phyloP scores from a whole-genome alignment of 2,329 filamentous ascomycete species.

The Ustilaginoidea virens region DNA sequence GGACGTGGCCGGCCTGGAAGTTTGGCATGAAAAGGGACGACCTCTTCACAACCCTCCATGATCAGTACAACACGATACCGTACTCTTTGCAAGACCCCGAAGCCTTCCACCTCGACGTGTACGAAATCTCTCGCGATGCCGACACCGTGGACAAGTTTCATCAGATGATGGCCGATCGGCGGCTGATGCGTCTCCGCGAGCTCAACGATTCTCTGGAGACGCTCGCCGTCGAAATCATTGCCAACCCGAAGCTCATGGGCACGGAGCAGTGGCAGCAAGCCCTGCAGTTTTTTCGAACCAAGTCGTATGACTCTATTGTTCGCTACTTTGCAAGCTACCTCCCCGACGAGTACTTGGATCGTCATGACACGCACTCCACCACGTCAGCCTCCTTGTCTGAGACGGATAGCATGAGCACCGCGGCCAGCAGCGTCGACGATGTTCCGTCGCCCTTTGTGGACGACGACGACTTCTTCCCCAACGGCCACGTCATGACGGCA shows the following conservation, averaged over 20 bases:
- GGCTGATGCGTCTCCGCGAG: constrained; percentile 36
- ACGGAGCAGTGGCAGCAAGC: constrained; percentile 43
- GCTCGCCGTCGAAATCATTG: constrained; percentile 44
- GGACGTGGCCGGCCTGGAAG: constrained; percentile 45
- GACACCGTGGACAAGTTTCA: constrained; percentile 38
- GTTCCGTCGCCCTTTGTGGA: constrained; percentile 24
- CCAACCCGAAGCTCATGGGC: constrained; percentile 41
- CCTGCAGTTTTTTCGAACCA: constrained; percentile 42
- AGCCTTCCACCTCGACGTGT: constrained; percentile 46
- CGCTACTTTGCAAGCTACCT: constrained; percentile 45
- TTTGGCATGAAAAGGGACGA: constrained; percentile 46
- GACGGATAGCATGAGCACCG: constrained; percentile 20
- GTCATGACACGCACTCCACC: constrained; percentile 19
- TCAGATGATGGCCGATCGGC: constrained; percentile 34
- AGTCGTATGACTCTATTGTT: constrained; percentile 43
- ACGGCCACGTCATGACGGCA: constrained; percentile 25
- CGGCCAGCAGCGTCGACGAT: constrained; percentile 23
- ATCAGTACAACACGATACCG: constrained; percentile 43
- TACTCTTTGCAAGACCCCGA: constrained; percentile 42
- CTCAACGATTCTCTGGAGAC: constrained; percentile 40
- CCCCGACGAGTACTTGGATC: constrained; percentile 30
- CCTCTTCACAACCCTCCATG: constrained; percentile 40
- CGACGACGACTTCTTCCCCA: constrained; percentile 19
- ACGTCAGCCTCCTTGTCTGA: constrained; percentile 24
- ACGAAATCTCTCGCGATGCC: constrained; percentile 38